A percentile compares a stretch with the other conserved stretches of the same genome.
Conservation (phyloP, 495 filamentous ascomycete genomes). For the Opeltia flavorubescens region DNA sequence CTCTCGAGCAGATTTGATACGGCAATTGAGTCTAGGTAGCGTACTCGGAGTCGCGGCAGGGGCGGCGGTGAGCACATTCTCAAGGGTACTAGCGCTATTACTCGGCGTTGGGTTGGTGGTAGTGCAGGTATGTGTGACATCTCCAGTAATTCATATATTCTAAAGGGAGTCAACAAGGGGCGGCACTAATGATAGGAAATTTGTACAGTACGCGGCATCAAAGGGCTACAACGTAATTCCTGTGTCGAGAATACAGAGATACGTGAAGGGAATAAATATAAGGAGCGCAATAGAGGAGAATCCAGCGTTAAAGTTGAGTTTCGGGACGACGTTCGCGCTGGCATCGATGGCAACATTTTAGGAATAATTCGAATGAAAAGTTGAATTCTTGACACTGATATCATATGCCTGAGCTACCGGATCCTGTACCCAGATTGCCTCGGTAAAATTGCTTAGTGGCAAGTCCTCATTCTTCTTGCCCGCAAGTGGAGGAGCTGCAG, state of each 20-base stretch:
- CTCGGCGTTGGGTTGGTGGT: slow-evolving; percentile 56
- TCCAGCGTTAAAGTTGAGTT: slow-evolving; percentile 64
- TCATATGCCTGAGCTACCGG: no score
- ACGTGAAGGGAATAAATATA: slow-evolving; percentile 43
- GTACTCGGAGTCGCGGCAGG: slow-evolving; percentile 48
- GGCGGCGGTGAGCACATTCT: slow-evolving; percentile 59
- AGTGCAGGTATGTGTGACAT: slow-evolving; percentile 43
- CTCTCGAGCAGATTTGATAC: slow-evolving; percentile 38
- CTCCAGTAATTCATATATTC: slow-evolving; percentile 5
- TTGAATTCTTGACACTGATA: not conserved
- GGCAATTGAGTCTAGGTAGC: slow-evolving; percentile 57
- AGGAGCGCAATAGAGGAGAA: slow-evolving; percentile 47
- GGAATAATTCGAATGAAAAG: not conserved
- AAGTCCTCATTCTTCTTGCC: no score
- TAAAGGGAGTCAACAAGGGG: no score
- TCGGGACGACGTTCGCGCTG: slow-evolving; percentile 62
- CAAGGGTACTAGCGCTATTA: slow-evolving; percentile 55
- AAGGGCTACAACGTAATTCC: slow-evolving; percentile 64
- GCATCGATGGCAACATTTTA: slow-evolving; percentile 53
- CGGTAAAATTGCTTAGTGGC: no score
- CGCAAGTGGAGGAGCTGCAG: no score
- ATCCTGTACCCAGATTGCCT: no score
- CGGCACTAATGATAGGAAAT: not conserved
- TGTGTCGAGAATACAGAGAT: slow-evolving; percentile 41
- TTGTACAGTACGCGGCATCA: slow-evolving; percentile 47